Evolutionary conservation across 2,329 filamentous ascomycete genomes (phyloP), one percentile per base, ranked within the genome.

Genomic region (Sporothrix protearum): DNA sequence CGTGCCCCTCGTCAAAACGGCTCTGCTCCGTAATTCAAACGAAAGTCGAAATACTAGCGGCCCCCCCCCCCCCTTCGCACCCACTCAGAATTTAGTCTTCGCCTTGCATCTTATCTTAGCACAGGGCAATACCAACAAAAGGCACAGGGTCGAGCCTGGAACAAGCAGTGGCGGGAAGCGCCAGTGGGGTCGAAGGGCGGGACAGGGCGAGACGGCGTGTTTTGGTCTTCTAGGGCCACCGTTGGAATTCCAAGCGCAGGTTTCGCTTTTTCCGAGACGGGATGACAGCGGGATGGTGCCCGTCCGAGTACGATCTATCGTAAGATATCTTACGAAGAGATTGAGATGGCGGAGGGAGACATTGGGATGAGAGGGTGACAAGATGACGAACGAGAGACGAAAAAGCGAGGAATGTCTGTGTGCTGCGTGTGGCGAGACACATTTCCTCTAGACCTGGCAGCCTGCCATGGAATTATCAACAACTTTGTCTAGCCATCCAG

Each of bases 141-240:
- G 49, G 39, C 61, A 47, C 39, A 64, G 33, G n/a, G 28, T 45
- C 59, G 28, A 57, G 53, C 28, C 28, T 30, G 28, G 16, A 22
- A 42, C 66, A 55, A 25, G 19, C 33, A 57, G n/a, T 36, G 30
- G 66, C 66, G 66, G 66, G 49, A 68, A 69, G 33, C 49, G 42
- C 22, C 70, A 63, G 70, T 68, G 70, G 70, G 39, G 39, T 28
- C 22, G 30, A 22, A 28, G 64, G 16, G 42, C 70, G 70, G 70
- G 70, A 71, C 63, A 68, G 70, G n/a, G 39, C 42, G 42, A 59
- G 63, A 71, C 64, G 53, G 70, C 49, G 70, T 68, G 70, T 63
- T 71, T 68, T 67, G 45, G 70, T 68, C 64, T 63, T 71, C 61
- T 67, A 69, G 67, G 36, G 67, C 51, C 19, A 28, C 66, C 47